A percentile compares a stretch with the other conserved stretches of the same genome.
These are phyloP conservation scores for Aaosphaeria arxii DNA, from an alignment of 2,329 filamentous ascomycete genomes.

Conservation along the genomic window DNA sequence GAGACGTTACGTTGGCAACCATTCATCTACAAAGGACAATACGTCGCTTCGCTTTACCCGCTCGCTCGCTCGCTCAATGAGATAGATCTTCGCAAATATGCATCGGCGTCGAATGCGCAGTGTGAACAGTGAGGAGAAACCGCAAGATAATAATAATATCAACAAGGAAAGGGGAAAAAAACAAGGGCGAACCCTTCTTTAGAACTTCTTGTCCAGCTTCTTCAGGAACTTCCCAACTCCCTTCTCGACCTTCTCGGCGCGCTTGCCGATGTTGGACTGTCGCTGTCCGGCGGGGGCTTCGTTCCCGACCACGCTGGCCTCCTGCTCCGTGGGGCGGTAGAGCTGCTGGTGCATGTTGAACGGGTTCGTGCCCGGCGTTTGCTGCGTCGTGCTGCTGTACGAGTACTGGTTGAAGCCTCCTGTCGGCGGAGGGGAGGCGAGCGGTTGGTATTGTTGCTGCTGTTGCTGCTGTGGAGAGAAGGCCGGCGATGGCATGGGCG, in stretches of 20 bases:
- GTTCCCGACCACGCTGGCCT: constrained; percentile 38
- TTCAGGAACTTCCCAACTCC: constrained; percentile 70
- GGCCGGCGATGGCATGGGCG: constrained; percentile 38
- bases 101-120: no score
- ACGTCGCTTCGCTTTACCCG: no score
- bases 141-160: no score
- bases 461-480: constrained; percentile 31
- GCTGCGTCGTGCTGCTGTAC: constrained; percentile 36
- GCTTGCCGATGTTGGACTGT: constrained; percentile 60
- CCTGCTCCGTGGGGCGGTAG: constrained; percentile 66
- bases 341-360: constrained; percentile 66
- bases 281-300: constrained; percentile 10
- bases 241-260: constrained; percentile 65
- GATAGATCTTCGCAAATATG: no score
- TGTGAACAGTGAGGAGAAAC: no score
- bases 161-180: no score
- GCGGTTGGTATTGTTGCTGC: constrained; percentile 20
- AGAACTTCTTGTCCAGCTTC: constrained; percentile 75
- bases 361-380: constrained; percentile 29
- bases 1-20: no score
- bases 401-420: constrained; percentile 58
- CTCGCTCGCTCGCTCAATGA: no score
- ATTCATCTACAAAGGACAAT: no score
- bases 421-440: constrained; percentile 42
- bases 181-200: not conserved